These are phyloP conservation scores for Colletotrichum sp. DNA, from an alignment of 2,329 filamentous ascomycete genomes.

Conservation along the genomic window DNA sequence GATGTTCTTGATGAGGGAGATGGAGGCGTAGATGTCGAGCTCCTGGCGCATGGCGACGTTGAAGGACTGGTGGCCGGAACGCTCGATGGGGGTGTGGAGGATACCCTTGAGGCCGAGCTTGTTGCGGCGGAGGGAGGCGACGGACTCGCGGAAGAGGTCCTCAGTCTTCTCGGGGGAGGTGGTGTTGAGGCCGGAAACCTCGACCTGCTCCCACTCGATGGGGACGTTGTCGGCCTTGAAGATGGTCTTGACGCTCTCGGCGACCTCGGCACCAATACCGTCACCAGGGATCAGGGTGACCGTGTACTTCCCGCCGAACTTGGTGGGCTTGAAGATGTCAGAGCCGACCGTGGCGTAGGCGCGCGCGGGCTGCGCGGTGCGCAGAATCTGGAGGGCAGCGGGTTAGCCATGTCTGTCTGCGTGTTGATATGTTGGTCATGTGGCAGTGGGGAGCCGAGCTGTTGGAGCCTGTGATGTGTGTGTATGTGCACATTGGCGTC, in stretches of 20 bases:
- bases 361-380: constrained; percentile 52
- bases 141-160: constrained; percentile 93
- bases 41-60: constrained; percentile 99
- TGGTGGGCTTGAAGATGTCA: constrained; percentile 98
- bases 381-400: constrained; percentile 49
- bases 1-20: constrained; percentile 99
- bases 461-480: constrained; percentile 58
- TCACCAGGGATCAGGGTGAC: constrained; percentile 98
- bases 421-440: constrained; percentile 21
- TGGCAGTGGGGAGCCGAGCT: not conserved
- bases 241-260: constrained; percentile 97
- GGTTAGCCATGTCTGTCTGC: constrained; percentile 24
- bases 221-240: constrained; percentile 99
- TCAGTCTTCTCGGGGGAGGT: constrained; percentile 83
- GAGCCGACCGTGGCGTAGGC: constrained; percentile 83
- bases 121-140: constrained; percentile 95
- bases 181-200: constrained; percentile 88
- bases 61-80: constrained; percentile 98
- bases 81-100: constrained; percentile 94
- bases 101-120: constrained; percentile 99
- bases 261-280: constrained; percentile 97
- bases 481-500: constrained; percentile 1
- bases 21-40: constrained; percentile 98
- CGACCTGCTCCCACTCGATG: constrained; percentile 98
- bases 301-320: constrained; percentile 99